A percentile compares a stretch with the other conserved stretches of the same genome.
phyloP scores from a whole-genome alignment of 169 alveolate genomes.

The Hepatocystis sp. region DNA sequence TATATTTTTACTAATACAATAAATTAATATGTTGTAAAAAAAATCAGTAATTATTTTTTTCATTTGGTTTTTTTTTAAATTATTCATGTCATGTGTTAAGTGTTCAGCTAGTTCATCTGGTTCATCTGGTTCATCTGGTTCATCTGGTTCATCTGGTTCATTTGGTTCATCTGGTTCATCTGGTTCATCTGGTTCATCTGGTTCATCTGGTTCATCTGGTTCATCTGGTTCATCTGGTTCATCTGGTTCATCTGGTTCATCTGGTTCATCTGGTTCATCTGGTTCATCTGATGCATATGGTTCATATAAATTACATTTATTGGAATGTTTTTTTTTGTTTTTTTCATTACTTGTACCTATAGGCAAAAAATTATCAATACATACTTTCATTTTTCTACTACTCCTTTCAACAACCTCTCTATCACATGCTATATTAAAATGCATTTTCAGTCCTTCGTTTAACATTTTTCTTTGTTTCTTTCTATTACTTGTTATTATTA shows the following conservation, averaged over 20 bases:
- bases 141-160: too few species aligned
- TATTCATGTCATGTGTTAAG: background rate
- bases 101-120: too few species aligned
- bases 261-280: too few species aligned
- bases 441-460: conserved; percentile 10
- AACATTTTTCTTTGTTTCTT: conserved; percentile 20
- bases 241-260: too few species aligned
- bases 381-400: background rate
- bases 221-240: too few species aligned
- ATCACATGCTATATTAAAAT: conserved; percentile 4
- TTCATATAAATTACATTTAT: too few species aligned
- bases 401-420: background rate
- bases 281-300: too few species aligned
- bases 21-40: conserved; percentile 25
- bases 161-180: too few species aligned
- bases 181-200: too few species aligned
- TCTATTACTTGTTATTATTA: conserved; percentile 28
- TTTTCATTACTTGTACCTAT: conserved; percentile 16
- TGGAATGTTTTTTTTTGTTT: too few species aligned
- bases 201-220: too few species aligned
- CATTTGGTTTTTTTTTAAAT: conserved; percentile 22
- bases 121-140: too few species aligned
- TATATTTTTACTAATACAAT: conserved; percentile 25
- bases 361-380: conserved; percentile 46
- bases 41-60: conserved; percentile 31